Conservation (phyloP, 1,139 yeast genomes). For the Pichia sp. region DNA sequence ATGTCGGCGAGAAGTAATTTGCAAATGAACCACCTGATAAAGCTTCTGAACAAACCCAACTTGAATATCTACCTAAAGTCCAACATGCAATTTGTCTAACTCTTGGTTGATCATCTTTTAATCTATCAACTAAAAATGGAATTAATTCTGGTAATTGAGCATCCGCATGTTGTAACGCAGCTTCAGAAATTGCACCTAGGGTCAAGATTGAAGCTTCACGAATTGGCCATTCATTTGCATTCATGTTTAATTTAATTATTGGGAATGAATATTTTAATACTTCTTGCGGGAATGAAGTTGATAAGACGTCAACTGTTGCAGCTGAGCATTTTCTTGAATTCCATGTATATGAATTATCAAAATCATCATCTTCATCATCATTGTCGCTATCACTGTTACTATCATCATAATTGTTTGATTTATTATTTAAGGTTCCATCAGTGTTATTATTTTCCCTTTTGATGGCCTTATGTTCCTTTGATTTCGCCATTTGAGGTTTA, state of each 20-base stretch:
- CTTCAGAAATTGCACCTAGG: slow-evolving; percentile 90
- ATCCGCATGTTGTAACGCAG: slow-evolving; percentile 67
- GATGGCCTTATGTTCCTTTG: slow-evolving; percentile 57
- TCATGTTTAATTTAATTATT: slow-evolving; percentile 61
- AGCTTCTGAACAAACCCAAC: slow-evolving; percentile 73
- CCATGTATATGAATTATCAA: slow-evolving; percentile 73
- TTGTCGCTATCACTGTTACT: slow-evolving; percentile 40
- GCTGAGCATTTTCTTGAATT: slow-evolving; percentile 90
- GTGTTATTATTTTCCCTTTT: slow-evolving; percentile 26
- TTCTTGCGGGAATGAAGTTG: slow-evolving; percentile 59
- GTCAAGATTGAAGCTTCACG: slow-evolving; percentile 93
- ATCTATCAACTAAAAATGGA: slow-evolving; percentile 77
- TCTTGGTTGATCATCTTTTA: slow-evolving; percentile 71
- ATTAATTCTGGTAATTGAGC: slow-evolving; percentile 73
- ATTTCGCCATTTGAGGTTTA: slow-evolving; percentile 66
- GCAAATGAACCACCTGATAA: slow-evolving; percentile 56
- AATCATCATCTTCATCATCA: slow-evolving; percentile 55
- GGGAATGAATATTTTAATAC: slow-evolving; percentile 71
- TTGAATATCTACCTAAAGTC: slow-evolving; percentile 81
- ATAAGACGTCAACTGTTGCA: slow-evolving; percentile 79
- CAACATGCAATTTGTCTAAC: slow-evolving; percentile 93
- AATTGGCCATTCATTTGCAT: slow-evolving; percentile 72
- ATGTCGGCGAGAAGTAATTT: slow-evolving; percentile 66
- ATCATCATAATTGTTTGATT: slow-evolving; percentile 48
- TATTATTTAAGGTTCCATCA: slow-evolving; percentile 11